Evolutionary conservation across 1,284 basidiomycete species (phyloP), one percentile per base, ranked within the genome.

Genomic region (Clitocybe nebularis): DNA sequence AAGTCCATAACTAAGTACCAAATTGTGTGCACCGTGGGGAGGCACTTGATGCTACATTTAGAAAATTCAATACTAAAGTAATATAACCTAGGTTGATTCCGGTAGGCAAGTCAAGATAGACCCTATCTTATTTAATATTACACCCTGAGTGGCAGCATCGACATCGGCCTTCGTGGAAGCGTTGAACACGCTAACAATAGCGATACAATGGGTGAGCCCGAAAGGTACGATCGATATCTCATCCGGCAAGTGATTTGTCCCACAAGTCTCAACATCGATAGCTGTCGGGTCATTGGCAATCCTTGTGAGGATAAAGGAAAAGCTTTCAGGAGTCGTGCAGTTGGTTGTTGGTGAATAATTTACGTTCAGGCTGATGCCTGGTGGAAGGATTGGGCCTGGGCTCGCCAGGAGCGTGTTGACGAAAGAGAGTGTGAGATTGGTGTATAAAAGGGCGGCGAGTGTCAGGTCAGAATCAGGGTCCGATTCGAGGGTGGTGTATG

Each of bases 251-350:
- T 58, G 57, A 25, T 50, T 60, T 9, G 53, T 60, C 10, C 70
- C 71, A 49, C 74, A 78, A 8, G 64, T 69, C 33, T 50, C 49
- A 5, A 74, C 68, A 49, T 77, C 72, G 11, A 51, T 56, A 4
- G 59, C 60, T 22, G 48, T 49, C 7, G 53, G 41, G 42, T 59
- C 55, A 6, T 56, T 42, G 11, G 56, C 29, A 20, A 74, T 56
- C n/a, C 74, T 60, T 30, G 75, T 71, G 33, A 77, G 56, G 2
- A 77, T 62, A 52, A 69, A 78, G 40, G 63, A 57, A 59, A 63
- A 73, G 47, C 61, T 62, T 4, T 54, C 50, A 4, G 63, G 55
- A 11, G 52, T 52, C 9, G 64, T 29, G 51, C 74, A 77, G 19
- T 52, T 59, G 28, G 64, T 58, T 1, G 63, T 66, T 19, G 64